phyloP scores from a whole-genome alignment of 2,329 filamentous ascomycete species.

The Pezicula radicicola region DNA sequence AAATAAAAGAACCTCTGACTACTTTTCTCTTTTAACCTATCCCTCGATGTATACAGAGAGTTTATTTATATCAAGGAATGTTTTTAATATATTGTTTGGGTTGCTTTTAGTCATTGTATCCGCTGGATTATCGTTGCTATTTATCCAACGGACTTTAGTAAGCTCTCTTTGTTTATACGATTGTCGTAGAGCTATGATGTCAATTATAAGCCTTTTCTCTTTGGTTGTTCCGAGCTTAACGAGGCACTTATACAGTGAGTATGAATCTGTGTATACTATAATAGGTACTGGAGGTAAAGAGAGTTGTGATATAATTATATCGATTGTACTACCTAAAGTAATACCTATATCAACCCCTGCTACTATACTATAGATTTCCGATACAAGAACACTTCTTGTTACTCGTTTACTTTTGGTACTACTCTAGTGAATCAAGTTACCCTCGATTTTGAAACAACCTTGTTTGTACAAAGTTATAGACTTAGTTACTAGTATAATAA shows the following conservation, averaged over 20 bases:
- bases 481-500: constrained; percentile 14
- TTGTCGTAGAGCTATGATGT: constrained; percentile 17
- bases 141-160: constrained; percentile 14
- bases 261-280: constrained; percentile 13
- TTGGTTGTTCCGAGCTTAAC: constrained; percentile 12
- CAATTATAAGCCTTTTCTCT: constrained; percentile 17
- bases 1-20: background rate
- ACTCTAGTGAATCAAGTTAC: constrained; percentile 14
- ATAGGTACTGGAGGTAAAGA: constrained; percentile 2
- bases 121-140: constrained; percentile 7
- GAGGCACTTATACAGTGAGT: constrained; percentile 14
- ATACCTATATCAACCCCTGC: constrained; percentile 10
- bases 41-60: background rate
- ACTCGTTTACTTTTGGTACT: constrained; percentile 13
- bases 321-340: constrained; percentile 4
- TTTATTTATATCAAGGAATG: constrained; percentile 9
- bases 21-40: constrained; percentile 4
- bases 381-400: constrained; percentile 9
- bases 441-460: constrained; percentile 5
- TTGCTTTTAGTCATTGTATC: constrained; percentile 11
- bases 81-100: constrained; percentile 5
- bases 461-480: background rate
- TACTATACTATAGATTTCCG: constrained; percentile 13
- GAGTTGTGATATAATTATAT: constrained; percentile 2
- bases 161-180: constrained; percentile 15